Evolutionary conservation across 306 rosid genomes (phyloP), one percentile per base, ranked within the genome.

Genomic region (Prunus mira): DNA sequence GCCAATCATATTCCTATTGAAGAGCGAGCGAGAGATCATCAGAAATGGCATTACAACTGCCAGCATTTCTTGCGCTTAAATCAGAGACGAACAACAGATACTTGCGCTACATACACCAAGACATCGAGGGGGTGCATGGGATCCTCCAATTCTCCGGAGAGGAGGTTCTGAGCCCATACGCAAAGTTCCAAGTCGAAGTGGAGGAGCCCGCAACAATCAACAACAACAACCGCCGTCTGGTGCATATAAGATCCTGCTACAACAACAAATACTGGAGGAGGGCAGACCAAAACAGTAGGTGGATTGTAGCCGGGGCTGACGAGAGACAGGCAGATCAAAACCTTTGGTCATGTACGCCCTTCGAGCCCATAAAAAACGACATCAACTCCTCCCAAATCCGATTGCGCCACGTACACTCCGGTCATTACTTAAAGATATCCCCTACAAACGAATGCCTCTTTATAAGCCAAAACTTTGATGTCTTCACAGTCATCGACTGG

Each of bases 241-340:
- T 52, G 47, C 61, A 71, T 13, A 71, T 71, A 38, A 30, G 28
- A 38, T 71, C 47, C 32, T 30, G 51, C 62, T 52, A 4, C 75
- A 71, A 54, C 49, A 19, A 71, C 65, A 71, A 52, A 54, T 71
- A 71, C 64, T 71, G 19, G 75, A 51, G 22, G 8, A 50, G 51
- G 19, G 15, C 63, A 1, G 3, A 2, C 22, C 6, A 28, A 4
- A 6, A 49, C 46, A 3, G 24, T 12, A 0, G 8, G 7, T 71
- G 75, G 75, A 51, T 71, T 20, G 75, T 50, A 0, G 60, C 46
- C 27, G 28, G 9, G 2, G 63, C 28, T 30, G 1, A 71, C 45
- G 3, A 19, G 38, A 43, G 2, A 32, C 27, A 51, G 46, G 50
- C 52, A 9, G 50, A 71, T n/a, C 12, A 2, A 52, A 24, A 34